Evolutionary conservation across 345 rosid species (phyloP), one percentile per base, ranked within the genome.

Genomic region (Euphorbia lathyris): DNA sequence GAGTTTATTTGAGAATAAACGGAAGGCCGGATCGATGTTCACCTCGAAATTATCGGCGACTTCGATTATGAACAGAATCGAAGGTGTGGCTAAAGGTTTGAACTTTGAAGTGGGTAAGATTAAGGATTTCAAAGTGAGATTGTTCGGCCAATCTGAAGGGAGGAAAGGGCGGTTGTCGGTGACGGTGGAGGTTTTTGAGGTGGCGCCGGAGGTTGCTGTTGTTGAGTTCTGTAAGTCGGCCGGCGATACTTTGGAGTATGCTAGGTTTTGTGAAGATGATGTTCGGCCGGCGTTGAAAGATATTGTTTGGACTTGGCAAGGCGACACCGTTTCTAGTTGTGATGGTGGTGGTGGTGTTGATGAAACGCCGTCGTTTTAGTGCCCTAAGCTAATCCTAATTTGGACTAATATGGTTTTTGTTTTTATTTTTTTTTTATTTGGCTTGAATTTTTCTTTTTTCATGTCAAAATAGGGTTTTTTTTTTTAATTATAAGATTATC

Each of bases 251-350:
- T 69, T 77, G 57, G 80, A 77, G 67, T 77, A 77, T 50, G 53
- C 67, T 0, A 77, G 64, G 61, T 77, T 77, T 40, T 73, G 80
- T 3, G 67, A 77, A 8, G 80, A 73, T 40, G 80, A 73, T 29
- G 77, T 59, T 2, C 65, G 80, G 77, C 80, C 80, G 22, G 77
- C 74, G 1, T 17, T 77, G 29, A 77, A 77, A 59, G 80, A 77
- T 67, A 85, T 93, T 7, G 97, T 88, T 3, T 93, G 97, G 96
- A 82, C 87, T 13, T 93, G 98, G 98, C 96, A 87, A 80, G 98
- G 98, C 3, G 98, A 90, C 74, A 65, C 63, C 34, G 77, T 58
- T 26, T 59, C 80, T 29, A 78, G 63, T 34, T 25, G 61, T 26
- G 22, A 63, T 50, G 29, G 22, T 43, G 34, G n/a, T 55, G 45